Conservation (phyloP, 2,329 filamentous ascomycete genomes). For the Fusarium dlaminii region DNA sequence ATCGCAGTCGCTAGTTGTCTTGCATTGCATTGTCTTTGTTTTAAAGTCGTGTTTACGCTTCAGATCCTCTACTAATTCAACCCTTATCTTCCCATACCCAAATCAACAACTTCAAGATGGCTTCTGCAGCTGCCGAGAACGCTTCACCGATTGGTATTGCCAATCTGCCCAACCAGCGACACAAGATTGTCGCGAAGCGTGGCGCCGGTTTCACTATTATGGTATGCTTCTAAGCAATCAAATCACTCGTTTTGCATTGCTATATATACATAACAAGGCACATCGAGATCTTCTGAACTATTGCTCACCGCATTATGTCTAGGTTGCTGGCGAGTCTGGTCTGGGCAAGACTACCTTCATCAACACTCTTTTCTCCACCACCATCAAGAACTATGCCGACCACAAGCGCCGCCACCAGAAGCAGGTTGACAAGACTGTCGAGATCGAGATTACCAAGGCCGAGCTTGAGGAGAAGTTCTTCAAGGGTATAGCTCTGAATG, state of each 20-base stretch:
- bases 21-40: conserved; percentile 30
- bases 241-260: not conserved
- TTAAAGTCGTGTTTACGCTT: conserved; percentile 27
- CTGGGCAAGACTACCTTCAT: conserved; percentile 99
- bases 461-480: conserved; percentile 99
- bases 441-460: conserved; percentile 99
- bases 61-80: not conserved
- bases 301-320: conserved; percentile 30
- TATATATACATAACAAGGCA: not conserved
- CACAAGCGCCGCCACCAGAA: conserved; percentile 99
- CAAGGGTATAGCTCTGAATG: conserved; percentile 77
- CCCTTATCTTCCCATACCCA: conserved; percentile 13
- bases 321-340: conserved; percentile 98
- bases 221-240: conserved; percentile 64
- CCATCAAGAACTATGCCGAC: conserved; percentile 99
- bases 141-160: conserved; percentile 78
- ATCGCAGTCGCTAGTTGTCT: conserved; percentile 37
- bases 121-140: conserved; percentile 66
- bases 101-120: conserved; percentile 55
- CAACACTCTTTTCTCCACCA: conserved; percentile 99
- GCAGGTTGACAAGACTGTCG: conserved; percentile 99
- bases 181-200: conserved; percentile 81
- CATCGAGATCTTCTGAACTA: not conserved
- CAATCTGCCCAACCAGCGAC: conserved; percentile 77
- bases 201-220: conserved; percentile 99